phyloP scores from a whole-genome alignment of 2,329 filamentous ascomycete species.

The Neofusicoccum parvum region DNA sequence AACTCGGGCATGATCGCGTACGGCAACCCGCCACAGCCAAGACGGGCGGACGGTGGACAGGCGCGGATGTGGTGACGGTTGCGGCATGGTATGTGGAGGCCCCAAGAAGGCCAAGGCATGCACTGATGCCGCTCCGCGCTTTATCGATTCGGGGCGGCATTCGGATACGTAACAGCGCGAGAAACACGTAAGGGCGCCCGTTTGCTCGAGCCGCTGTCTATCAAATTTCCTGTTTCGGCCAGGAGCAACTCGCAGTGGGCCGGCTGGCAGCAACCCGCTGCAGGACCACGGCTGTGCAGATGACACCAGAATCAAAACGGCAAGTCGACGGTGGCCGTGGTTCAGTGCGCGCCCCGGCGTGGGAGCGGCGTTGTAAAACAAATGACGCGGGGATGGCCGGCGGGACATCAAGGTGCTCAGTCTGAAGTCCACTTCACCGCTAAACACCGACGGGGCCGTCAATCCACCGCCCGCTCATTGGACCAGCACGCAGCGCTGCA shows the following conservation, averaged over 20 bases:
- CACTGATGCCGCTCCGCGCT: not conserved
- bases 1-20: not conserved
- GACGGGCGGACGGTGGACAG: not conserved
- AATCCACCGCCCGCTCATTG: not conserved
- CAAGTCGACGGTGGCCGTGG: not conserved
- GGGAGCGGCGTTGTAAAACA: not conserved
- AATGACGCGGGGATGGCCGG: not conserved
- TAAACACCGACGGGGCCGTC: too few relatives aligned
- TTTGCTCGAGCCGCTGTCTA: not conserved
- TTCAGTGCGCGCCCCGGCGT: too few relatives aligned
- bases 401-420: conserved; percentile 17
- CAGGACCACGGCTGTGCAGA: not conserved
- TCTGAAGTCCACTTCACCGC: not conserved
- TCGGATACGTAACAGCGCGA: not conserved
- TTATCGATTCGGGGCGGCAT: not conserved
- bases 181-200: not conserved
- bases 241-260: not conserved
- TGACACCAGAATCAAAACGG: not conserved
- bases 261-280: not conserved
- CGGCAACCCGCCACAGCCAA: not conserved
- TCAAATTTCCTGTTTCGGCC: not conserved
- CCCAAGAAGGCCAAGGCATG: conserved; percentile 14
- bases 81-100: conserved; percentile 10
- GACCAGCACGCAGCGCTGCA: not conserved
- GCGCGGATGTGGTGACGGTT: not conserved